Evolutionary conservation across 352 stramenopile species (phyloP), one percentile per base, ranked within the genome.

Genomic region (Globisporangium abappressorium): DNA sequence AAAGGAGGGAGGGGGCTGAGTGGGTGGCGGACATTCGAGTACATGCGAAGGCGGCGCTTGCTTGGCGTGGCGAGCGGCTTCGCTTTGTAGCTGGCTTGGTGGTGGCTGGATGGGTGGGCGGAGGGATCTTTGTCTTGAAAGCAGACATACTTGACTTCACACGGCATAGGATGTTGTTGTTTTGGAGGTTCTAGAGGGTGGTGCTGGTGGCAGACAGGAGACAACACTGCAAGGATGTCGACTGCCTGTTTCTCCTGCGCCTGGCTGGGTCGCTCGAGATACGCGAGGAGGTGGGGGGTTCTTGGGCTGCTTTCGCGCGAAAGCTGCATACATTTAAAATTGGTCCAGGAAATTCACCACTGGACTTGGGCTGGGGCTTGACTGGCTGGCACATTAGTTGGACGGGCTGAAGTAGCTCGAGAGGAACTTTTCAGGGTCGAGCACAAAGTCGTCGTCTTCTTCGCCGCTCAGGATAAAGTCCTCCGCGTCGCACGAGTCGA

Each of bases 351-450:
- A 46, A 64, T 55, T 20, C 24, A 43, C 12, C 36, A 11, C 14
- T 22, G 43, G 59, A 26, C 55, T 43, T 60, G 55, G 38, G 24
- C 22, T 51, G 43, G 41, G 33, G 63, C 15, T 38, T 55, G 28
- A 24, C 26, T 46, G 26, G 12, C 26, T 36, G 30, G 20, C 9
- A 15, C 46, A 30, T 34, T 64, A 71, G 38, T 67, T 63, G 24
- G 38, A 36, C 28, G 84, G 81, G 46, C 73, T 77, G 60, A 95
- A 90, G 78, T 95, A 95, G 79, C 81, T 92, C 66, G 87, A 91
- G 24, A 95, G 78, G 61, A 95, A 95, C 68, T 93, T 93, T 68
- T 95, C 84, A 2, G 87, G 87, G 73, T 95, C 87, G 18, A 95
- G 77, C 64, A 95, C 85, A 63, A 95, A 93, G 72, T 93, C 85